Conservation (phyloP, 2,329 filamentous ascomycete genomes). For the Lachnellula arida region DNA sequence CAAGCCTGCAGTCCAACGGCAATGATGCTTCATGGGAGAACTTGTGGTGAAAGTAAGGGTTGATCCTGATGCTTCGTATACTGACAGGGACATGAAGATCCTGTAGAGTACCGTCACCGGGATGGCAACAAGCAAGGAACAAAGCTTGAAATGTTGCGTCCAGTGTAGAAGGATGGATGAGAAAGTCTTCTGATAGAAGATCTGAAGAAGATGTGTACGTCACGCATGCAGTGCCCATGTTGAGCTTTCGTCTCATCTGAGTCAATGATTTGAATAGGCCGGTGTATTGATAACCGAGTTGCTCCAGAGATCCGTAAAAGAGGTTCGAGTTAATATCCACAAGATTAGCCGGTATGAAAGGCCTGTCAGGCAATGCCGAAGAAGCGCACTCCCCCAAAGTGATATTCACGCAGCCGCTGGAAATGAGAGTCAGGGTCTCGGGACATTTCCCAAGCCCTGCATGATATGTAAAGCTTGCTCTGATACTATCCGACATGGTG, state of each 20-base stretch:
- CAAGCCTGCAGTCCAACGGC: too few relatives aligned
- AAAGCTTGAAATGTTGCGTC: constrained; percentile 51
- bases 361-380: background rate
- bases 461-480: background rate
- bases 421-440: background rate
- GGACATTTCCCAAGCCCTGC: background rate
- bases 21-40: too few relatives aligned
- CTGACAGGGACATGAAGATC: constrained; percentile 3
- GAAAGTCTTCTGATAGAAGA: background rate
- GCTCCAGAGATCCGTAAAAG: constrained; percentile 10
- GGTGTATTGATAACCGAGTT: constrained; percentile 14
- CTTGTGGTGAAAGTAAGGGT: constrained; percentile 8
- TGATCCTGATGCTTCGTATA: constrained; percentile 6
- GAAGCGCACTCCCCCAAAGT: background rate
- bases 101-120: constrained; percentile 1
- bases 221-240: constrained; percentile 1
- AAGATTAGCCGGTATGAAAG: background rate
- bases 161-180: constrained; percentile 50
- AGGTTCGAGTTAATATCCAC: constrained; percentile 9
- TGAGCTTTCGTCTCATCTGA: constrained; percentile 3
- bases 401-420: constrained; percentile 3
- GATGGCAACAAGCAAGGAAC: constrained; percentile 27
- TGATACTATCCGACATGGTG: background rate
- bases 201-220: background rate
- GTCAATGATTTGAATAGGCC: constrained; percentile 9